A percentile compares a stretch with the other conserved stretches of the same genome.
Evolutionary conservation across 1,139 yeast genomes (phyloP).

Genomic region (Saccharomyces hybrid): DNA sequence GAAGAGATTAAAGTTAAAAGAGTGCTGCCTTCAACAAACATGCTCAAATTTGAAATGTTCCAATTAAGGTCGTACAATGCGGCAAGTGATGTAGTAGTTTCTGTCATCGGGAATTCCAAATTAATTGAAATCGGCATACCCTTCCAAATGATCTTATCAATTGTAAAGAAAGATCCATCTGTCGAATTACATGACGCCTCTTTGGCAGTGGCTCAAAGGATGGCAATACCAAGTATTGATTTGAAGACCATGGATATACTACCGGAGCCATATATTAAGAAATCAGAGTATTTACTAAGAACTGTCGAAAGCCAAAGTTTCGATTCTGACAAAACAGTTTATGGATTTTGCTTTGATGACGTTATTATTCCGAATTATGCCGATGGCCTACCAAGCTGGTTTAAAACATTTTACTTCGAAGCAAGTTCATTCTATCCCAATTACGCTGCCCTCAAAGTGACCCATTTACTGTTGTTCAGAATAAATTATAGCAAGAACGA

Average conservation of each 20-base stretch:
- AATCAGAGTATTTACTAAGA: background rate
- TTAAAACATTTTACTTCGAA: constrained; percentile 17
- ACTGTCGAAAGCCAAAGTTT: background rate
- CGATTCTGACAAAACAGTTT: constrained; percentile 6
- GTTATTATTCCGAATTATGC: constrained; percentile 5
- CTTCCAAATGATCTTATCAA: background rate
- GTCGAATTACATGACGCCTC: constrained; percentile 1
- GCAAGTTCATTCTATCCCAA: constrained; percentile 5
- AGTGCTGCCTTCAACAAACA: constrained; percentile 12
- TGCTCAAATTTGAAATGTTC: constrained; percentile 8
- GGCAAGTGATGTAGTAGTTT: background rate
- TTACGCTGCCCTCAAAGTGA: background rate
- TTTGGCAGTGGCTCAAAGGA: constrained; percentile 1
- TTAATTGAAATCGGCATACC: constrained; percentile 2
- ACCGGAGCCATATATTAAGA: background rate
- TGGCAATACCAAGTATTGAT: background rate
- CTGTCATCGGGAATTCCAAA: constrained; percentile 1
- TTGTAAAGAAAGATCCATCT: background rate
- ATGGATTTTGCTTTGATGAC: constrained; percentile 3
- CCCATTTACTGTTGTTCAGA: background rate
- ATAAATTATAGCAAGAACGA: background rate
- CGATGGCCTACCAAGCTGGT: constrained; percentile 3
- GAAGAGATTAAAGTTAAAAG: constrained; percentile 14
- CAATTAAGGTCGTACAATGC: background rate
- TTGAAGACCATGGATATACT: background rate